Percentiles rank a stretch among this genome's conserved stretches.
Conservation (phyloP, 2,329 filamentous ascomycete genomes). For the Epichloe uncinata region DNA sequence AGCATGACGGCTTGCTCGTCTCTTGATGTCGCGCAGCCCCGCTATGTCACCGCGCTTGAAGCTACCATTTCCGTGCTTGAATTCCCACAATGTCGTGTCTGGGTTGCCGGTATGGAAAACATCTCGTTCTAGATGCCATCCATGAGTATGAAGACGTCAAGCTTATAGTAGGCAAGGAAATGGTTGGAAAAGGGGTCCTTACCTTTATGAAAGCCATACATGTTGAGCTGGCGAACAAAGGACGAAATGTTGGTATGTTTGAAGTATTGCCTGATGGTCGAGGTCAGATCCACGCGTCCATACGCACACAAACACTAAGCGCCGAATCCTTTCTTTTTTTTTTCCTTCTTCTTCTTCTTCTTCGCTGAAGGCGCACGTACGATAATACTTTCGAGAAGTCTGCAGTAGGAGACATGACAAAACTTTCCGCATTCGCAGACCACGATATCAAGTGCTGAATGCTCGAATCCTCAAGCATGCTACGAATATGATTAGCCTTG, state of each 20-base stretch:
- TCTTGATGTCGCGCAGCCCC: constrained; percentile 87
- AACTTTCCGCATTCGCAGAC: constrained; percentile 88
- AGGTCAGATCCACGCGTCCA: constrained; percentile 4
- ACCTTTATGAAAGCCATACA: constrained; percentile 99
- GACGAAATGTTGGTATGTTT: constrained; percentile 99
- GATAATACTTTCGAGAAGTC: constrained; percentile 97
- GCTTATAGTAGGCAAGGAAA: not conserved
- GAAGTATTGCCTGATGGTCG: constrained; percentile 69
- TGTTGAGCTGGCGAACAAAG: constrained; percentile 94
- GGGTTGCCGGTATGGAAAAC: constrained; percentile 93
- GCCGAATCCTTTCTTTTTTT: not conserved
- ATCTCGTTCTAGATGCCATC: constrained; percentile 61
- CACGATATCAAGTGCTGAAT: constrained; percentile 96
- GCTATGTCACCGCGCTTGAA: constrained; percentile 92
- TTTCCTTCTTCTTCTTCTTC: not conserved
- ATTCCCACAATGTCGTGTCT: constrained; percentile 93
- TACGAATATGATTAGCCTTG: constrained; percentile 22
- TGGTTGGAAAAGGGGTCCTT: constrained; percentile 6
- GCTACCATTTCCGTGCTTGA: constrained; percentile 93
- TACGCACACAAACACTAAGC: not conserved
- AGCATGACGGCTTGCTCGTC: constrained; percentile 82
- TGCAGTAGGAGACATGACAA: constrained; percentile 94
- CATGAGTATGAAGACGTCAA: not conserved
- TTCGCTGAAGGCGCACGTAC: constrained; percentile 40
- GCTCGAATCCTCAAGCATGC: constrained; percentile 88